Evolutionary conservation across 257 asterid genomes (phyloP).

Genomic region (Ligustrum vulgare): DNA sequence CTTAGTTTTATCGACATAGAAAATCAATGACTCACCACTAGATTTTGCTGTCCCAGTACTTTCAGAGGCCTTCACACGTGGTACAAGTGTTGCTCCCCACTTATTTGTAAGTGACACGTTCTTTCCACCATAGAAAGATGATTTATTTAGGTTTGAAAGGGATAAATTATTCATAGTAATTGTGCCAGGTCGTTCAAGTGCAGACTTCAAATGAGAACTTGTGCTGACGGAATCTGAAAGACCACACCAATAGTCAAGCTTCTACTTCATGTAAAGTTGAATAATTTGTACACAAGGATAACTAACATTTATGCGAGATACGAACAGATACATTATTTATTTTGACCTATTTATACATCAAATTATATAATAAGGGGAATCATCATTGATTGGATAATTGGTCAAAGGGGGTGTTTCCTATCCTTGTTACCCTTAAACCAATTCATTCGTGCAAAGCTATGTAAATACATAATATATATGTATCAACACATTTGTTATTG

Average conservation of each 20-base stretch:
- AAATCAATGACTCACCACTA: conserved; percentile 46
- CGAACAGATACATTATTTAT: neutral
- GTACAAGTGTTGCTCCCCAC: conserved; percentile 40
- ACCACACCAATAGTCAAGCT: conserved; percentile 21
- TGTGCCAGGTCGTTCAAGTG: conserved; percentile 50
- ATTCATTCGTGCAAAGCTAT: conserved; percentile 13
- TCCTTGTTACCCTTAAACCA: conserved; percentile 1
- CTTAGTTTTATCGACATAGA: conserved; percentile 4
- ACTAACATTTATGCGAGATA: conserved; percentile 19
- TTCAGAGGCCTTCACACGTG: conserved; percentile 66
- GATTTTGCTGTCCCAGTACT: conserved; percentile 46
- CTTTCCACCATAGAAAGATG: conserved; percentile 40
- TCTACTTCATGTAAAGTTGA: conserved; percentile 20
- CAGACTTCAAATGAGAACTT: conserved; percentile 44
- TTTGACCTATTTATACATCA: conserved; percentile 10
- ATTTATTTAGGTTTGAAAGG: conserved; percentile 33
- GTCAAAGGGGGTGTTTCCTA: neutral
- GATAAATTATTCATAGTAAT: conserved; percentile 37
- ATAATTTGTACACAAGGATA: neutral
- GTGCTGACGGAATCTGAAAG: conserved; percentile 44
- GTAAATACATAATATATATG: neutral
- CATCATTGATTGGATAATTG: conserved; percentile 13
- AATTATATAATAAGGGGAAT: neutral
- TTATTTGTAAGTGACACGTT: conserved; percentile 41
- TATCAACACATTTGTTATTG: neutral